These are phyloP conservation scores for Lactarius vividus DNA, from an alignment of 768 basidiomycete species.

Conservation along the genomic window DNA sequence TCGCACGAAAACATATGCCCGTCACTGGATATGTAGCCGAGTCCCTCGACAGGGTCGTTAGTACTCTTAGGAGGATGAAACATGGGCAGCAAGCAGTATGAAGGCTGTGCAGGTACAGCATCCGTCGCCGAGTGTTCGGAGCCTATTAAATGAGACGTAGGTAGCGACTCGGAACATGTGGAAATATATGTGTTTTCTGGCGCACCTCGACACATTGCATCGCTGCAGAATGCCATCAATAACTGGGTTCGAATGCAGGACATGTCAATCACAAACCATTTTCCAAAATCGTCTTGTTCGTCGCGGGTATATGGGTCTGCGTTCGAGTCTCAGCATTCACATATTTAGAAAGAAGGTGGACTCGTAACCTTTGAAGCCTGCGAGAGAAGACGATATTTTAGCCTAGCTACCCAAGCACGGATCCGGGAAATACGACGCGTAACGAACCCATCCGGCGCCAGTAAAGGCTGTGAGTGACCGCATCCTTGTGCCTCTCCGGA, in stretches of 20 bases:
- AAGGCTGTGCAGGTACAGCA: conserved; percentile 44
- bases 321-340: not conserved
- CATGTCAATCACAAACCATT: conserved; percentile 42
- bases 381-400: not conserved
- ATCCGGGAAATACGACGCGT: not conserved
- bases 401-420: not conserved
- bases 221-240: conserved; percentile 34
- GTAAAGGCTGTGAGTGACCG: conserved; percentile 50
- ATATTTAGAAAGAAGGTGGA: not conserved
- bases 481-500: conserved; percentile 50
- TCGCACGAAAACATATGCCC: conserved; percentile 55
- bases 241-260: not conserved
- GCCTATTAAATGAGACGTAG: conserved; percentile 35
- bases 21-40: conserved; percentile 53
- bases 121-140: conserved; percentile 47
- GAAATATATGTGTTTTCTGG: not conserved
- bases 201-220: conserved; percentile 52
- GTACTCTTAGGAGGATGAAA: conserved; percentile 45
- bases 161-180: not conserved
- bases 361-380: conserved; percentile 52
- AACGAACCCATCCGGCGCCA: conserved; percentile 58
- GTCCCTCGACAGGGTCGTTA: conserved; percentile 32
- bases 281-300: conserved; percentile 50
- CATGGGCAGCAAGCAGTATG: conserved; percentile 52
- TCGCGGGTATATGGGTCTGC: conserved; percentile 60